Evolutionary conservation across 257 asterid species (phyloP).

Genomic region (Jaltomata sinuosa): DNA sequence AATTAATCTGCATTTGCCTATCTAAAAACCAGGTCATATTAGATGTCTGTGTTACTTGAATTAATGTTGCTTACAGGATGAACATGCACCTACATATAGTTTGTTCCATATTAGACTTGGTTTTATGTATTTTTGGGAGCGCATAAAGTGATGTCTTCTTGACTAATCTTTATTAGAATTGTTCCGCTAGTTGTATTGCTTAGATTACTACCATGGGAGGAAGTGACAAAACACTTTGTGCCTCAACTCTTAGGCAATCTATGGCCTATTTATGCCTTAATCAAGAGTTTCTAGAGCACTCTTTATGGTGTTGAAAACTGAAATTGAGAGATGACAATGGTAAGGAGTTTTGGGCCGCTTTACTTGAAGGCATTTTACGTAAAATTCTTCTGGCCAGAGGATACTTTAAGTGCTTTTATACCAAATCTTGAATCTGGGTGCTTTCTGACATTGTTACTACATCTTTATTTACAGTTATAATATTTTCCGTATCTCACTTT

Average conservation of each 20-base stretch:
- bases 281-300: neutral
- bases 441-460: neutral
- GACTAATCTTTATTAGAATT: neutral
- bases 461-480: neutral
- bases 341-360: neutral
- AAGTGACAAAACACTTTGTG: neutral
- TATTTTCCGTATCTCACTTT: neutral
- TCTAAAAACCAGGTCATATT: neutral
- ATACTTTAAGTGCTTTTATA: neutral
- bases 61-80: neutral
- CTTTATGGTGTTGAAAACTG: neutral
- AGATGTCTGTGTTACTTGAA: neutral
- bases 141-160: neutral
- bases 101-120: neutral
- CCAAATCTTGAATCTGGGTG: neutral
- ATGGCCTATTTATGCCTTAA: neutral
- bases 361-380: neutral
- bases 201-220: neutral
- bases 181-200: neutral
- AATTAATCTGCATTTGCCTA: neutral
- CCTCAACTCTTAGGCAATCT: neutral
- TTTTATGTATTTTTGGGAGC: neutral
- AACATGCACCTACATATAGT: neutral
- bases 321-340: neutral
- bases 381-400: neutral